Evolutionary conservation across 192 early-diverging fungal species (phyloP), one percentile per base, ranked within the genome.

Genomic region (Coemansia umbellata): DNA sequence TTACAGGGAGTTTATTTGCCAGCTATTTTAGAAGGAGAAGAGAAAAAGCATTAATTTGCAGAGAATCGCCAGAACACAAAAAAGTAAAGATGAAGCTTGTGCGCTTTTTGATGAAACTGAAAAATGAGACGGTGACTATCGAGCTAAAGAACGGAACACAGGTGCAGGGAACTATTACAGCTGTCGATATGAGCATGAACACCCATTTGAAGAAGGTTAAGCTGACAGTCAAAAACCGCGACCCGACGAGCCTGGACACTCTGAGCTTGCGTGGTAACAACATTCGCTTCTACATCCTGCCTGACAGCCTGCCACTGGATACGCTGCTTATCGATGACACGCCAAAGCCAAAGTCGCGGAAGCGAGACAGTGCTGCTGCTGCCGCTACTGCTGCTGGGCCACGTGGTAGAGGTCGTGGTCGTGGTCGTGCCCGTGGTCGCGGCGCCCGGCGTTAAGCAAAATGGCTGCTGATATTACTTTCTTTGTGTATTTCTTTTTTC

Each of bases 101-200:
- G 11, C 65, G 95, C 76, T 98, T 98, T 81, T 83, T 98, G 66
- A 94, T 95, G 91, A 98, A 98, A 81, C 84, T 92, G 69, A 87
- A 85, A 56, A 92, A 91, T 73, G 94, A 98, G 80, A 93, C 93
- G 23, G 97, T 99, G 37, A 96, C 95, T 9, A 89, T 99, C 68
- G 97, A 99, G 80, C 83, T 99, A 45, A 99, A 99, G 63, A 99
- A 99, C 69, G 97, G 97, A 44, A 98, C 95, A 13, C 81, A 95
- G 55, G 91, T 99, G 31, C 87, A 91, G 66, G 97, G 97, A 47
- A 99, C 95, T 15, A 86, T 99, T 50, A 91, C 90, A 28, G 86
- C 85, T 50, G 94, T 98, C 18, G 97, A 99, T 62, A 95, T 99
- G 93, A 89, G 87, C 75, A 99, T 99, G 97, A 99, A 99, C 78